Conservation (phyloP, 495 filamentous ascomycete species). For the Lophiotrema nucula region DNA sequence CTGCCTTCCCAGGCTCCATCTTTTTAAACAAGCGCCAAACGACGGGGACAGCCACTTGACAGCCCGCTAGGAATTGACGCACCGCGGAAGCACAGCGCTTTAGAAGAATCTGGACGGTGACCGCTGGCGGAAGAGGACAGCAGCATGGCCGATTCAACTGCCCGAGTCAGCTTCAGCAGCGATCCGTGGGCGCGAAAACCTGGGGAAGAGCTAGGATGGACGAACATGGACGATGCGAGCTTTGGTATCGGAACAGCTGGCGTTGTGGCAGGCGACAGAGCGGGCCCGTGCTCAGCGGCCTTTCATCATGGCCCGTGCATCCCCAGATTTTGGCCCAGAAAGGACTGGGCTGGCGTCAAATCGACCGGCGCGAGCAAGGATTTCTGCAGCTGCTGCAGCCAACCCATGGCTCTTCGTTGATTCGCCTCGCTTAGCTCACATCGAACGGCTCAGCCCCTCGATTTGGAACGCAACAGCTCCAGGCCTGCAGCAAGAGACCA, state of each 20-base stretch:
- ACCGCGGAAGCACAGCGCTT: neutral
- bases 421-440: slow-evolving; percentile 10
- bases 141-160: too few species aligned
- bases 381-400: neutral
- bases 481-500: neutral
- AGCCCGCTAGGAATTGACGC: too few species aligned
- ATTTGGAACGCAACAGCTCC: slow-evolving; percentile 16
- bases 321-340: slow-evolving; percentile 14
- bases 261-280: slow-evolving; percentile 9
- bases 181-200: slow-evolving; percentile 14
- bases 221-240: slow-evolving; percentile 25
- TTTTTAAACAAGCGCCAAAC: slow-evolving; percentile 21
- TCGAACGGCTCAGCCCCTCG: slow-evolving; percentile 21
- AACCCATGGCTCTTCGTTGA: neutral
- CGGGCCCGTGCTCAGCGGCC: too few species aligned
- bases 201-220: slow-evolving; percentile 27
- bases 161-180: too few species aligned
- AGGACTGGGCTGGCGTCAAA: neutral
- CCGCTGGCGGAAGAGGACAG: too few species aligned
- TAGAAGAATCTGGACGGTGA: too few species aligned
- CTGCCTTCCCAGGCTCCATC: neutral
- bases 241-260: slow-evolving; percentile 32
- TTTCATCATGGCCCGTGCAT: neutral
- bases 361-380: slow-evolving; percentile 3
- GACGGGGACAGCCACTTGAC: slow-evolving; percentile 21